phyloP scores from a whole-genome alignment of 176 grass and related monocot species.

The Dendrocalamus sinicus region DNA sequence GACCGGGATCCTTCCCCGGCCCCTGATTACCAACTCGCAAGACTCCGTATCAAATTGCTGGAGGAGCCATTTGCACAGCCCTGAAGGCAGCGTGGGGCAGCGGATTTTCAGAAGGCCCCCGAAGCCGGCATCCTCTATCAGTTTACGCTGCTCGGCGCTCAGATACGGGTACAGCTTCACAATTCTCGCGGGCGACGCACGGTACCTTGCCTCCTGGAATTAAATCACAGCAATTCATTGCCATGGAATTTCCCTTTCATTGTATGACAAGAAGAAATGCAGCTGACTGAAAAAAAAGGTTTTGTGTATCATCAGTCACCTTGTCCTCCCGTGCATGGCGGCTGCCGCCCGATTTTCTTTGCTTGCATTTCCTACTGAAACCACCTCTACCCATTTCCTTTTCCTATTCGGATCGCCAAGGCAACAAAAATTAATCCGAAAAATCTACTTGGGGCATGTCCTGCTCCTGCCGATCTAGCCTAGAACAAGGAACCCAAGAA shows the following conservation, averaged over 20 bases:
- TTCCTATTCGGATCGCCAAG: neutral
- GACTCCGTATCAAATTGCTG: neutral
- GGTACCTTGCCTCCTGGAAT: neutral
- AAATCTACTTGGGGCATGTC: neutral
- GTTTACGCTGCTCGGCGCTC: constrained; percentile 7
- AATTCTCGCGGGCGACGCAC: neutral
- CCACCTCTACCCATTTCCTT: constrained; percentile 9
- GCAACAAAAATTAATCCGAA: constrained; percentile 6
- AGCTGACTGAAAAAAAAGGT: neutral
- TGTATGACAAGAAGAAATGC: constrained; percentile 12
- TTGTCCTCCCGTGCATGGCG: neutral
- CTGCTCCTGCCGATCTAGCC: neutral
- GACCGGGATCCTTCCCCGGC: constrained; percentile 14
- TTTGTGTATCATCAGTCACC: constrained; percentile 3
- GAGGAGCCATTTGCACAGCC: constrained; percentile 12
- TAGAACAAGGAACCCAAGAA: neutral
- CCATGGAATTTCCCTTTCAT: neutral
- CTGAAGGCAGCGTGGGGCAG: neutral
- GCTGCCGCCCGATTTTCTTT: neutral
- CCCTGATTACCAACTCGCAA: constrained; percentile 11
- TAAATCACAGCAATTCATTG: neutral
- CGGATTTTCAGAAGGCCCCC: constrained; percentile 9
- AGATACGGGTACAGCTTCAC: constrained; percentile 25
- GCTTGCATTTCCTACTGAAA: neutral
- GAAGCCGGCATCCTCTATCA: constrained; percentile 33